Evolutionary conservation across 2,329 filamentous ascomycete genomes (phyloP).

Genomic region (Cadophora gregata): DNA sequence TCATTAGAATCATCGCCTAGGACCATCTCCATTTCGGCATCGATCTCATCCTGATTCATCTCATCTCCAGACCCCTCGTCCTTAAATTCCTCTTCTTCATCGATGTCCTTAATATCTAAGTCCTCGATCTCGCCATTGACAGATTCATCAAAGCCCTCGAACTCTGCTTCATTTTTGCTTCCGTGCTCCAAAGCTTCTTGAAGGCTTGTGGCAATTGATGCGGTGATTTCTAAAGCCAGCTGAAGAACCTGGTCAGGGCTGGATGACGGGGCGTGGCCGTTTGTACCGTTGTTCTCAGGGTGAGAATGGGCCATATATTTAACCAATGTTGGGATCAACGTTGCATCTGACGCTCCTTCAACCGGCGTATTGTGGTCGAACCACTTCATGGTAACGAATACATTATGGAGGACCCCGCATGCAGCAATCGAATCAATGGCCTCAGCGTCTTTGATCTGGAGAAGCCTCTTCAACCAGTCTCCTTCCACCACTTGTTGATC

Average conservation of each 20-base stretch:
- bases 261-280: slow-evolving; percentile 34
- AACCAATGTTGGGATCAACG: slow-evolving; percentile 54
- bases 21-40: slow-evolving; percentile 70
- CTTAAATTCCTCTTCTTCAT: slow-evolving; percentile 49
- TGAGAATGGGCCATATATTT: slow-evolving; percentile 39
- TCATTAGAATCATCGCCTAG: slow-evolving; percentile 53
- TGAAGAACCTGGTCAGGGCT: slow-evolving; percentile 42
- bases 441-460: slow-evolving; percentile 54
- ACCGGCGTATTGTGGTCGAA: slow-evolving; percentile 56
- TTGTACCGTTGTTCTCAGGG: slow-evolving; percentile 29
- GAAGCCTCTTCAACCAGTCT: slow-evolving; percentile 56
- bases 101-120: slow-evolving; percentile 49
- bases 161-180: slow-evolving; percentile 48
- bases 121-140: slow-evolving; percentile 40
- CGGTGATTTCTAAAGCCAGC: slow-evolving; percentile 65
- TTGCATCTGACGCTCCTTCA: slow-evolving; percentile 56
- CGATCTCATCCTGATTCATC: slow-evolving; percentile 62
- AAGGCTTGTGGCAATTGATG: slow-evolving; percentile 66
- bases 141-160: slow-evolving; percentile 47
- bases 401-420: slow-evolving; percentile 67
- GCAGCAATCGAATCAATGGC: slow-evolving; percentile 59
- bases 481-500: slow-evolving; percentile 58
- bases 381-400: slow-evolving; percentile 61
- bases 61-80: slow-evolving; percentile 50
- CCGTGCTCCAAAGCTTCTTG: slow-evolving; percentile 57